Conservation (phyloP, 2,329 filamentous ascomycete species). For the Monosporascus sp. region DNA sequence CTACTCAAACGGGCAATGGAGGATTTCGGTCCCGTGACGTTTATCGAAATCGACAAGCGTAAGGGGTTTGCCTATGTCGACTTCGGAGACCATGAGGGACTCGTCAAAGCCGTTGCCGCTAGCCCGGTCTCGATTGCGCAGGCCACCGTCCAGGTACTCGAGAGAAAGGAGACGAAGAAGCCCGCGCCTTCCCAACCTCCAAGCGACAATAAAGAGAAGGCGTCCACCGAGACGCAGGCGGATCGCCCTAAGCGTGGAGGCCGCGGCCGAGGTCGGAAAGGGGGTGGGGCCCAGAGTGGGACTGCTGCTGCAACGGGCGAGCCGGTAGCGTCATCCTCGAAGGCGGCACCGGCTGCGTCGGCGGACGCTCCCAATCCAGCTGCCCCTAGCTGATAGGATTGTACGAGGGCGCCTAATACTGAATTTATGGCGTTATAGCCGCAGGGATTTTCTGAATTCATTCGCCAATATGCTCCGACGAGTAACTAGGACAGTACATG, state of each 20-base stretch:
- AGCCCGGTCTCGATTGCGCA: slow-evolving; percentile 80
- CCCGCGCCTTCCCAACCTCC: slow-evolving; percentile 2
- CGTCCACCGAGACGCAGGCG: background rate
- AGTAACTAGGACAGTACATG: too few relatives aligned
- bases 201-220: background rate
- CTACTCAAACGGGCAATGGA: slow-evolving; percentile 70
- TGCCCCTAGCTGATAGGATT: background rate
- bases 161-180: slow-evolving; percentile 60
- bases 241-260: slow-evolving; percentile 4
- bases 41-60: slow-evolving; percentile 88
- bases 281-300: background rate
- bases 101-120: slow-evolving; percentile 74
- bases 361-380: background rate
- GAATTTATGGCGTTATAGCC: background rate
- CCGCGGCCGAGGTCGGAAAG: slow-evolving; percentile 2
- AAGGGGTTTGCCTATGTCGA: slow-evolving; percentile 94
- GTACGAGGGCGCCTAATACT: background rate
- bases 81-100: slow-evolving; percentile 66
- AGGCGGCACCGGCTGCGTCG: background rate
- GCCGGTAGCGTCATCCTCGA: background rate
- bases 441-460: too few relatives aligned
- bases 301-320: background rate
- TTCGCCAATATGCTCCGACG: too few relatives aligned
- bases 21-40: slow-evolving; percentile 66
- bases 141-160: slow-evolving; percentile 80